Evolutionary conservation across 2,329 filamentous ascomycete genomes (phyloP), one percentile per base, ranked within the genome.

Genomic region (Fusarium sp.): DNA sequence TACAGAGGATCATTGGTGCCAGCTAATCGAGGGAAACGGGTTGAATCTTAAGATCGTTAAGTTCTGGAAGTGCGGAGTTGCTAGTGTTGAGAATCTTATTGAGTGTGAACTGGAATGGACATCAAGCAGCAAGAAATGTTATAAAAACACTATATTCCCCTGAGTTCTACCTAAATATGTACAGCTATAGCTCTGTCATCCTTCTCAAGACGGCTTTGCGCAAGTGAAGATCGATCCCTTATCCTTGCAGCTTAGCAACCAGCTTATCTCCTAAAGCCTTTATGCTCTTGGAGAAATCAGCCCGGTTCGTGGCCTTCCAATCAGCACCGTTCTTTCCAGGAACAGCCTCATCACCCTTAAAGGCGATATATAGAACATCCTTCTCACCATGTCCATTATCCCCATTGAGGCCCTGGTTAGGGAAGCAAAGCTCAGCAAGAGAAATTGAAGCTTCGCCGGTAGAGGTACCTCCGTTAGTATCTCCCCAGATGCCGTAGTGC

Each of bases 361-460:
- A 91, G 0, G 86, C 89, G 51, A 91, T 82, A 73, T 88, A 91
- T 27, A 91, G 78, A 1, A 91, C 86, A 73, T 91, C 88, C n/a
- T 87, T 82, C 19, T 81, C 77, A 21, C 83, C 82, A 74, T 90
- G 85, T 1, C 73, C 74, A 0, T 54, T 57, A 48, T 83, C 82
- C 73, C 89, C 84, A 48, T 83, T 82, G 72, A 89, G 84, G 0
- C 58, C 74, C 3, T 67, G 35, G n/a, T 69, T 62, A 3, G 88
- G 89, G 71, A 86, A 90, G 75, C 88, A 90, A 25, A 85, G 79
- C 27, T 86, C 84, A 0, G 85, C 88, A 4, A 90, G 79, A 3
- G 86, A 84, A 59, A 90, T 83, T 4, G 86, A 86, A 0, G 85
- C 83, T 68, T 90, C 88, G 21, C 88, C 87, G 2, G 60, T 49